Conservation (phyloP, 306 rosid genomes). For the Alnus rubra region DNA sequence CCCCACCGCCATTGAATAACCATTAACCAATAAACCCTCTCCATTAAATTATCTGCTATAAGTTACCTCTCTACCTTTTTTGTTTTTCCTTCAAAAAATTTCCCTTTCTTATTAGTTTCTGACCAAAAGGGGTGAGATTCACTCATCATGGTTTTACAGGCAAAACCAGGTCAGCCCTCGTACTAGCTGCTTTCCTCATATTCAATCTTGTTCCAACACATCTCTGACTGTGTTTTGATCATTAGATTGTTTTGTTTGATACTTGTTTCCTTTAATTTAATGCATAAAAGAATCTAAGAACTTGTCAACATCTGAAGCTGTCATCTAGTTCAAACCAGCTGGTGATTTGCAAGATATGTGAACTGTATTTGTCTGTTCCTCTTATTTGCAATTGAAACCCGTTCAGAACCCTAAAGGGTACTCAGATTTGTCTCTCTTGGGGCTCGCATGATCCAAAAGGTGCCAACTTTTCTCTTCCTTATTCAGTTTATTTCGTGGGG, state of each 20-base stretch:
- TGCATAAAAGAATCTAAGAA: slow-evolving; percentile 26
- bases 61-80: slow-evolving; percentile 15
- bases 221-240: slow-evolving; percentile 19
- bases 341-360: slow-evolving; percentile 43
- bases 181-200: neutral
- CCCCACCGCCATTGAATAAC: neutral
- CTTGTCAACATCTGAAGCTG: slow-evolving; percentile 30
- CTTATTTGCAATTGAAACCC: slow-evolving; percentile 15
- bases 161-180: slow-evolving; percentile 9
- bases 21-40: neutral
- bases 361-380: slow-evolving; percentile 21
- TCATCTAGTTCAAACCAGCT: slow-evolving; percentile 39
- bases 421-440: slow-evolving; percentile 14
- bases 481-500: neutral
- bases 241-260: neutral
- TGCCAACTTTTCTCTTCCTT: slow-evolving; percentile 22
- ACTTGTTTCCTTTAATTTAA: neutral
- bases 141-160: slow-evolving; percentile 17
- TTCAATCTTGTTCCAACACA: slow-evolving; percentile 13
- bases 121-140: neutral
- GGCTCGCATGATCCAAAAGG: slow-evolving; percentile 27
- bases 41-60: neutral
- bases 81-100: neutral
- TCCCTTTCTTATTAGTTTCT: neutral
- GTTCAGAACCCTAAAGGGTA: slow-evolving; percentile 9